Conservation (phyloP, 768 basidiomycete species). For the Macrolepiota albuminosa region DNA sequence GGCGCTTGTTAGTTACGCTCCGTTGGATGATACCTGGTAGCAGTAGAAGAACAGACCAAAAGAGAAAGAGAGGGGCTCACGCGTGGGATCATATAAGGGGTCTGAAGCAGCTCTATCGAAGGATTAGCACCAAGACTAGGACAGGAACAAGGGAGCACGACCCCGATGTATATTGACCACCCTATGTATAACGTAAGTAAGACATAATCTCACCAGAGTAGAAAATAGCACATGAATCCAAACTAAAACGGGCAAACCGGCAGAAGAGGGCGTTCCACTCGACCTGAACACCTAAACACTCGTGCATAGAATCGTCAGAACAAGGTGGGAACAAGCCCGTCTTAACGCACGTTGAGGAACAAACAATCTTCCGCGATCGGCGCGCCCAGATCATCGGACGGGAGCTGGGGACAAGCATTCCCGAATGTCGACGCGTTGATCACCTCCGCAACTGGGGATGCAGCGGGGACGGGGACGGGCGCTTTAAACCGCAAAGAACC, state of each 20-base stretch:
- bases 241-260: conserved; percentile 32
- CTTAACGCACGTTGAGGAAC: conserved; percentile 38
- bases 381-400: conserved; percentile 30
- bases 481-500: conserved; percentile 54
- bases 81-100: conserved; percentile 36
- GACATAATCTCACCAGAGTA: neutral
- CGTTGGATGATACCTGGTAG: conserved; percentile 40
- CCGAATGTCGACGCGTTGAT: conserved; percentile 46
- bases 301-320: neutral
- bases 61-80: conserved; percentile 22
- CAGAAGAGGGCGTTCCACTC: conserved; percentile 16
- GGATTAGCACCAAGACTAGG: neutral
- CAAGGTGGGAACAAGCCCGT: neutral
- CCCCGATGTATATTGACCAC: conserved; percentile 44
- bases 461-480: conserved; percentile 37
- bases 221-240: conserved; percentile 30
- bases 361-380: conserved; percentile 50
- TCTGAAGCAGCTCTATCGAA: conserved; percentile 37
- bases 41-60: neutral
- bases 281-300: conserved; percentile 34
- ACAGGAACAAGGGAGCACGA: conserved; percentile 13
- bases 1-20: conserved; percentile 41
- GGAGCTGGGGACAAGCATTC: conserved; percentile 51
- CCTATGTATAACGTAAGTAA: conserved; percentile 24
- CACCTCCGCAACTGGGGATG: conserved; percentile 17